These are phyloP conservation scores for Cyberlindnera maclurae DNA, from an alignment of 805 yeast genomes.

Conservation along the genomic window DNA sequence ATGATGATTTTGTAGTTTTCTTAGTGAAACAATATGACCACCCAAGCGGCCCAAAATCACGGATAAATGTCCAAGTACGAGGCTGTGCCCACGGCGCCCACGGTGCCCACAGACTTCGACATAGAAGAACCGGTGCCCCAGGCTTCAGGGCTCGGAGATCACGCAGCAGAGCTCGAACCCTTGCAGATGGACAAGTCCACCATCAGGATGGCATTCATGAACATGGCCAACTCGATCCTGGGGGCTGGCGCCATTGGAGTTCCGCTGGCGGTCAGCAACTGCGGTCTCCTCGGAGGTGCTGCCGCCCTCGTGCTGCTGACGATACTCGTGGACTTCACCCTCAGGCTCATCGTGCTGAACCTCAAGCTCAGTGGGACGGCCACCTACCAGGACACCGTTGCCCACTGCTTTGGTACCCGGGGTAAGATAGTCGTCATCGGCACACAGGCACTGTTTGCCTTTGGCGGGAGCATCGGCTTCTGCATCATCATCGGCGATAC, in stretches of 20 bases:
- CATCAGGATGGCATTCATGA: conserved; percentile 88
- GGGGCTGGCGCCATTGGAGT: conserved; percentile 97
- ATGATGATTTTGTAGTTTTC: conserved; percentile 3
- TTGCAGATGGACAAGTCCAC: conserved; percentile 38
- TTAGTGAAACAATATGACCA: too few relatives aligned
- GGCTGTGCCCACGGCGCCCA: too few relatives aligned
- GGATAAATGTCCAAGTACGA: too few relatives aligned
- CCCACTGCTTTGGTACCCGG: conserved; percentile 63
- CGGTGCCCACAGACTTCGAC: too few relatives aligned
- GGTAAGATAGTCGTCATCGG: conserved; percentile 65
- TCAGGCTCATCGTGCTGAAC: conserved; percentile 71
- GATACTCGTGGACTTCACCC: conserved; percentile 81
- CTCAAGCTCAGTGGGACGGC: conserved; percentile 68
- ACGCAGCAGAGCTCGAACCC: conserved; percentile 5
- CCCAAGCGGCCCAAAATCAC: too few relatives aligned
- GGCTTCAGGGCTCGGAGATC: too few relatives aligned
- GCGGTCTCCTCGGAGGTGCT: conserved; percentile 73
- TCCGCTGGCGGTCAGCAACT: conserved; percentile 77
- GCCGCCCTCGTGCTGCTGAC: conserved; percentile 55
- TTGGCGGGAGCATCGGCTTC: conserved; percentile 92
- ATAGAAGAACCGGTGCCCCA: too few relatives aligned
- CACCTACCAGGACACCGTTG: conserved; percentile 82
- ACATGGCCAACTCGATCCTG: conserved; percentile 90
- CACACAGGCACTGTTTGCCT: conserved; percentile 84
- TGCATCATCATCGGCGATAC: conserved; percentile 94